Percentiles rank a stretch among this genome's conserved stretches.
phyloP scores from a whole-genome alignment of 495 filamentous ascomycete species.

The Penicillium longicatenatum region DNA sequence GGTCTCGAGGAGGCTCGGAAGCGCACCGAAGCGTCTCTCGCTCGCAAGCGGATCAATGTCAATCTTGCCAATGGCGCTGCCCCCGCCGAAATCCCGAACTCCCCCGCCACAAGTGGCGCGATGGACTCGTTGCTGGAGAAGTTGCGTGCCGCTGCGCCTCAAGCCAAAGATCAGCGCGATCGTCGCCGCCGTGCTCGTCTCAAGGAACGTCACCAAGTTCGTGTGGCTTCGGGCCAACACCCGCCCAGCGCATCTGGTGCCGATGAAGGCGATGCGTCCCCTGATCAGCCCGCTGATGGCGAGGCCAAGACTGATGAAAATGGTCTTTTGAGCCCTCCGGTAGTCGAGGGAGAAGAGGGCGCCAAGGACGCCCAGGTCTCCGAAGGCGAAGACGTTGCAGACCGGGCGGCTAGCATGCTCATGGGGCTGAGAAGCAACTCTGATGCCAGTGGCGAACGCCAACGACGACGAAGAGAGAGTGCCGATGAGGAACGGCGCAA shows the following conservation, averaged over 20 bases:
- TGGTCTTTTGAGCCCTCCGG: slow-evolving; percentile 42
- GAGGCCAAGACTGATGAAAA: slow-evolving; percentile 31
- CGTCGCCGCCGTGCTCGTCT: slow-evolving; percentile 82
- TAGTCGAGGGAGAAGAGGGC: slow-evolving; percentile 39
- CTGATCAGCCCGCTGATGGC: slow-evolving; percentile 24
- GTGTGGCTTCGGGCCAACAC: slow-evolving; percentile 82
- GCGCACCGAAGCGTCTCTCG: slow-evolving; percentile 86
- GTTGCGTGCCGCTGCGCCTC: slow-evolving; percentile 87
- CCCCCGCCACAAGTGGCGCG: slow-evolving; percentile 80
- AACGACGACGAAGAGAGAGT: slow-evolving; percentile 63
- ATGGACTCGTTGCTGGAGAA: slow-evolving; percentile 98
- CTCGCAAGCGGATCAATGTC: slow-evolving; percentile 78
- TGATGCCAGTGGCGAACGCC: slow-evolving; percentile 56
- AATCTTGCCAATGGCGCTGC: slow-evolving; percentile 49
- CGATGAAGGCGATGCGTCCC: slow-evolving; percentile 30
- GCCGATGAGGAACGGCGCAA: slow-evolving; percentile 69
- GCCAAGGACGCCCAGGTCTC: slow-evolving; percentile 45
- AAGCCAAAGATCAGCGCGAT: slow-evolving; percentile 84
- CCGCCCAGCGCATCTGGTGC: slow-evolving; percentile 77
- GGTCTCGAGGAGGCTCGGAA: slow-evolving; percentile 77
- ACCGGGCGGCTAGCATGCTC: slow-evolving; percentile 79
- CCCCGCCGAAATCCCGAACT: slow-evolving; percentile 52
- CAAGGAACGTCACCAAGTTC: slow-evolving; percentile 90
- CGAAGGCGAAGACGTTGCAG: slow-evolving; percentile 75
- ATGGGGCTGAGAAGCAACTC: slow-evolving; percentile 74